A percentile compares a stretch with the other conserved stretches of the same genome.
These are phyloP conservation scores for Ambrosia trifida DNA, from an alignment of 129 eudicot genomes.

Conservation along the genomic window DNA sequence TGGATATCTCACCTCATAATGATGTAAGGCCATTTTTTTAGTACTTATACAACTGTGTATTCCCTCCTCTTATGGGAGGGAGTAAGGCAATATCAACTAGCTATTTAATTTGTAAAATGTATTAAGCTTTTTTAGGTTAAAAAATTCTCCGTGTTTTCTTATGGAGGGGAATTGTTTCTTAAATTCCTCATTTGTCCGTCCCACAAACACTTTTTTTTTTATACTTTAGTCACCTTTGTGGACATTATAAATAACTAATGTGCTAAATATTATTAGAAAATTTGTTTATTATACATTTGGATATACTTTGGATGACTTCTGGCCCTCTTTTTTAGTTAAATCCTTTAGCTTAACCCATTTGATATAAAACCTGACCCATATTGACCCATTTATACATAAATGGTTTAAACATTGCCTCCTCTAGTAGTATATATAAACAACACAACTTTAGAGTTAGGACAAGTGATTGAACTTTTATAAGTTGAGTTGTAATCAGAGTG, in stretches of 20 bases:
- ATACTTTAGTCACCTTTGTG: not conserved
- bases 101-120: not conserved
- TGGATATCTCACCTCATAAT: not conserved
- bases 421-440: not conserved
- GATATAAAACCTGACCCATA: not conserved
- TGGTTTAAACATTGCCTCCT: not conserved
- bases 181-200: not conserved
- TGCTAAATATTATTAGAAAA: not conserved
- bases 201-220: not conserved
- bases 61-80: not conserved
- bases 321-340: not conserved
- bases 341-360: not conserved
- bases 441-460: not conserved
- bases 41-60: not conserved
- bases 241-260: not conserved
- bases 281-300: not conserved
- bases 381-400: not conserved
- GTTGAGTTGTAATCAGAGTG: conserved; percentile 53
- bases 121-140: not conserved
- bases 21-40: not conserved
- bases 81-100: not conserved
- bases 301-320: not conserved
- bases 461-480: conserved; percentile 6
- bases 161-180: not conserved
- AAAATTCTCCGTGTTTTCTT: not conserved